Evolutionary conservation across 2,329 filamentous ascomycete species (phyloP), one percentile per base, ranked within the genome.

Genomic region (Colletotrichum filicis): DNA sequence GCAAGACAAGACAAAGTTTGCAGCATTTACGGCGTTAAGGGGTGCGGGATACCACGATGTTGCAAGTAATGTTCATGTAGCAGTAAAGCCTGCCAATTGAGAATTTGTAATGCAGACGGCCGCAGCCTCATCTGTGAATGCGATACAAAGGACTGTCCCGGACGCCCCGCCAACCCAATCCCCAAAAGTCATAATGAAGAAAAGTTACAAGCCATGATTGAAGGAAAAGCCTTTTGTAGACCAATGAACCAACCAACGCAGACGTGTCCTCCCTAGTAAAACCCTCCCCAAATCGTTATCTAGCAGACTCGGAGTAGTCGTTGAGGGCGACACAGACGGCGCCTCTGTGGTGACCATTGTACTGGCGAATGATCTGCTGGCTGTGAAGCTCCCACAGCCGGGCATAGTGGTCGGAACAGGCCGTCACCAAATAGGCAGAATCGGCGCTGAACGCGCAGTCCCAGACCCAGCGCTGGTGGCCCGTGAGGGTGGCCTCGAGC

Each of bases 391-490:
- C 95, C 95, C 95, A 98, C 69, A 98, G 85, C 22, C 95, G 89
- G 2, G 95, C 95, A 80, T 97, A 98, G 82, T 98, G 95, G 80
- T 98, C 95, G 55, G 93, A 96, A 81, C 95, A 98, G 5, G 95
- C 95, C 0, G 95, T 98, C 14, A 98, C 95, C 7, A 98, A 87
- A 79, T 98, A 98, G 0, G 95, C 95, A 42, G 93, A 95, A 81
- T 98, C 95, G 30, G 95, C 95, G 74, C 93, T 96, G 83, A 98
- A 98, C 1, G 95, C 95, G 79, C 95, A 98, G 82, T 98, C 95
- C 95, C 95, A 98, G 1, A 98, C 95, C 95, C 95, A 98, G 66
- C 95, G 92, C 84, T 98, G 95, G 83, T 98, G 95, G 67, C 94
- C 94, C 26, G 93, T 93, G 1, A 98, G 89, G 1, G 95, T 97